Percentiles rank a stretch among this genome's conserved stretches.
phyloP scores from a whole-genome alignment of 1,139 yeast species.

The Kodamaea derodonti region DNA sequence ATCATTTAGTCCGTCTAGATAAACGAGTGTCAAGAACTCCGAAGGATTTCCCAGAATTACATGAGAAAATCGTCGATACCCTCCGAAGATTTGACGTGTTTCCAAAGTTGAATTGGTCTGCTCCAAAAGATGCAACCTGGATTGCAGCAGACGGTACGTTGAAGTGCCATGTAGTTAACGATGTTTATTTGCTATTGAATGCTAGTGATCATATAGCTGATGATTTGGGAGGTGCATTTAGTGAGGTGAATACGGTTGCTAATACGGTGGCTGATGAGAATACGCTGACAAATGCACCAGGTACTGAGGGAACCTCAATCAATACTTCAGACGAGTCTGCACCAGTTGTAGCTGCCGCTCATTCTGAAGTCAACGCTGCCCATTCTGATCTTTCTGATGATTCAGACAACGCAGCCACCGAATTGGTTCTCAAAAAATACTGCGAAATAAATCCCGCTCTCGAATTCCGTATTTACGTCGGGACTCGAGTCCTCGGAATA shows the following conservation, averaged over 20 bases:
- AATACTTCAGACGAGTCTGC: slow-evolving; percentile 10
- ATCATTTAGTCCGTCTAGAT: background rate
- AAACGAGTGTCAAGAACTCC: slow-evolving; percentile 35
- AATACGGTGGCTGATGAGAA: slow-evolving; percentile 1
- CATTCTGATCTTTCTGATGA: background rate
- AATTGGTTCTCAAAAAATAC: slow-evolving; percentile 81
- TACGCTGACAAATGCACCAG: slow-evolving; percentile 62
- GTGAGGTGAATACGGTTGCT: slow-evolving; percentile 25
- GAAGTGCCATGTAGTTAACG: slow-evolving; percentile 66
- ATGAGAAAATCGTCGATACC: slow-evolving; percentile 41
- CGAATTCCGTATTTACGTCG: slow-evolving; percentile 84
- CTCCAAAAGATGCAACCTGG: slow-evolving; percentile 95
- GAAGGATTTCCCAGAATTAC: slow-evolving; percentile 54
- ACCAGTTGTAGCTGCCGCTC: slow-evolving; percentile 10
- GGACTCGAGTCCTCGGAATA: slow-evolving; percentile 61
- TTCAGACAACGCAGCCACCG: slow-evolving; percentile 27
- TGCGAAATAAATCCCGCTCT: slow-evolving; percentile 76
- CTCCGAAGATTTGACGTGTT: slow-evolving; percentile 53
- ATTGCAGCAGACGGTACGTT: slow-evolving; percentile 74
- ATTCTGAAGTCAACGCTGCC: slow-evolving; percentile 8
- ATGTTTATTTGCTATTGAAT: slow-evolving; percentile 73
- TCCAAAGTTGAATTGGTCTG: slow-evolving; percentile 95
- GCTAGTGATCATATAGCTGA: slow-evolving; percentile 85
- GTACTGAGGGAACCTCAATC: slow-evolving; percentile 53
- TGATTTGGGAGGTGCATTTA: slow-evolving; percentile 74